These are phyloP conservation scores for Penicillium simplicissimum DNA, from an alignment of 495 filamentous ascomycete species.

Conservation along the genomic window DNA sequence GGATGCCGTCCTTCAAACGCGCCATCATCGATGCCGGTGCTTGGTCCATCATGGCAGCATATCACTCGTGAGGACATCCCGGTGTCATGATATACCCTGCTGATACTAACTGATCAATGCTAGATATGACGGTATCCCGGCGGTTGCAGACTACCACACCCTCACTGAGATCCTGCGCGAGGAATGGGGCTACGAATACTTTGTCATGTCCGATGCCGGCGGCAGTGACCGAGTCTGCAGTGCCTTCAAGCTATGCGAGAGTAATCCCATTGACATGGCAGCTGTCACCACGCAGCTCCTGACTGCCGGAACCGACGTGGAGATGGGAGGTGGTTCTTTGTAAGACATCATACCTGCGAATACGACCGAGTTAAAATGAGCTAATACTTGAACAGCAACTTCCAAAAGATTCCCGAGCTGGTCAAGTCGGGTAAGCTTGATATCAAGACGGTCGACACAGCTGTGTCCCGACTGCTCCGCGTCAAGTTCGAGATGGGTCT, in stretches of 20 bases:
- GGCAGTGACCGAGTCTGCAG: constrained; percentile 65
- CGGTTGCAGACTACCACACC: constrained; percentile 59
- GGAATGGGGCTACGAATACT: constrained; percentile 72
- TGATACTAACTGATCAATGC: neutral
- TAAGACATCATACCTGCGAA: constrained; percentile 12
- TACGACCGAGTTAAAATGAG: neutral
- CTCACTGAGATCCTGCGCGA: constrained; percentile 65
- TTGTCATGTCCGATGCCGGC: constrained; percentile 60
- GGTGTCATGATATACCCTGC: neutral
- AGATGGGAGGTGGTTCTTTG: constrained; percentile 74
- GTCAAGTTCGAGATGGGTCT: constrained; percentile 67
- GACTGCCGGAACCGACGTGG: constrained; percentile 69
- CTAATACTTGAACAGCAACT: constrained; percentile 47
- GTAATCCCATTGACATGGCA: constrained; percentile 58
- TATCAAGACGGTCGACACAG: constrained; percentile 57
- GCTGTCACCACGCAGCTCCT: constrained; percentile 57
- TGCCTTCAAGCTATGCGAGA: constrained; percentile 60
- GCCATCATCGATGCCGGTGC: constrained; percentile 68
- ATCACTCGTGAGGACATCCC: constrained; percentile 51
- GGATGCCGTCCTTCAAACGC: constrained; percentile 64
- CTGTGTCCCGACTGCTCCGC: constrained; percentile 60
- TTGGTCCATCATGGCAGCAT: constrained; percentile 67
- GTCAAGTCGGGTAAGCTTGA: constrained; percentile 58
- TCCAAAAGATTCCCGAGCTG: constrained; percentile 62
- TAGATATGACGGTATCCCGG: constrained; percentile 63